Percentiles rank a stretch among this genome's conserved stretches.
Conservation (phyloP, 2,329 filamentous ascomycete genomes). For the Apiospora rasikravindrae region DNA sequence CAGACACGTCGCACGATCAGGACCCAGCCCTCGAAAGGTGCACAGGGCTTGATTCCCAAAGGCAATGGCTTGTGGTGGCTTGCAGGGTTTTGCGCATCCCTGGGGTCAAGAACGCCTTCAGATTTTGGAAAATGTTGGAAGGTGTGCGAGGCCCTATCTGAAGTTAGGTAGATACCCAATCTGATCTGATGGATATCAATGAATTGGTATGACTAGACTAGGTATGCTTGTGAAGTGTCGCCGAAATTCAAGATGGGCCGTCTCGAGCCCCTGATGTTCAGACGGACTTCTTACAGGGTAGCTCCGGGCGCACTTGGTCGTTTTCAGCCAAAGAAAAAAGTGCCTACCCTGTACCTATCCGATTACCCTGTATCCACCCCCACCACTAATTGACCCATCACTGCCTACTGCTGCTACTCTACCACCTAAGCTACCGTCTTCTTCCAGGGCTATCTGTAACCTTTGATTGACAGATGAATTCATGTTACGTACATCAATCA, state of each 20-base stretch:
- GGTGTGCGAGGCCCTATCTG: too few relatives aligned
- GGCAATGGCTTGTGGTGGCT: background rate
- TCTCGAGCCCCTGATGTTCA: background rate
- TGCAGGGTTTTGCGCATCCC: constrained; percentile 5
- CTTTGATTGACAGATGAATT: background rate
- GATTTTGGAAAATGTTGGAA: background rate
- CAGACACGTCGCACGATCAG: background rate
- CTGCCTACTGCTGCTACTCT: too few relatives aligned
- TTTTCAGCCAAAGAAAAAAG: background rate
- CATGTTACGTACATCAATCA: background rate
- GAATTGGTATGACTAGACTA: background rate
- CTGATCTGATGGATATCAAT: background rate
- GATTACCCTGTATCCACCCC: constrained; percentile 8
- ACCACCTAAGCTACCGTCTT: too few relatives aligned
- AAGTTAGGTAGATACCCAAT: background rate
- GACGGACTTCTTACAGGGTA: constrained; percentile 14
- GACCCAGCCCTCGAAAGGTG: background rate
- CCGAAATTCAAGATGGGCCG: background rate
- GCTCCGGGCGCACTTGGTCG: constrained; percentile 10
- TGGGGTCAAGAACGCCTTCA: background rate
- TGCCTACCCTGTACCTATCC: background rate
- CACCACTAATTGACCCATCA: background rate
- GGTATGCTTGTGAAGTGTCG: background rate
- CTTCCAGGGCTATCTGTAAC: too few relatives aligned
- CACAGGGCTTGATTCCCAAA: background rate